Percentiles rank a stretch among this genome's conserved stretches.
phyloP scores from a whole-genome alignment of 2,329 filamentous ascomycete genomes.

The Clonostachys byssicola region DNA sequence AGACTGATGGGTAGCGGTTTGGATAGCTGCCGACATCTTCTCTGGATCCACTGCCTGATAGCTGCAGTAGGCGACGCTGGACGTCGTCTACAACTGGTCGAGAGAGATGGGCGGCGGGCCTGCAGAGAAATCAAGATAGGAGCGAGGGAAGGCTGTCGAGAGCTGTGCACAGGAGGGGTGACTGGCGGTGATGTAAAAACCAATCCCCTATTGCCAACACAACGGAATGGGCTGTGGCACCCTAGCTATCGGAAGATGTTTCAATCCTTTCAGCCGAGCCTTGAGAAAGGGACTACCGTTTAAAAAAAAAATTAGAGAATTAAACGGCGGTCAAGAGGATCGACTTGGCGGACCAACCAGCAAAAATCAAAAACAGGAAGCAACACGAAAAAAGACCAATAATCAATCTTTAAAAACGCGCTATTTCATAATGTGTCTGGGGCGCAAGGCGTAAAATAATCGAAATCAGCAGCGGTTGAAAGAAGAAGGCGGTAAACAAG shows the following conservation, averaged over 20 bases:
- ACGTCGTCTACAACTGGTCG: neutral
- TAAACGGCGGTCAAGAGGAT: neutral
- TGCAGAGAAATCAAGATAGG: no score
- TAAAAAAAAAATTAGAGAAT: neutral
- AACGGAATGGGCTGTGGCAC: no score
- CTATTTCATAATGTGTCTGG: slow-evolving; percentile 36
- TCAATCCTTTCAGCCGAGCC: no score
- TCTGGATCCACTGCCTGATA: slow-evolving; percentile 8
- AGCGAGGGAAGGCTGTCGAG: no score
- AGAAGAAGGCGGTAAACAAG: no score
- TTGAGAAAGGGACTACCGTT: neutral
- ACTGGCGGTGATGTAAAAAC: no score
- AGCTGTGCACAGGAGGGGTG: no score
- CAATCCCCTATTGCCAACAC: no score
- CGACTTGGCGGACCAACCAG: neutral
- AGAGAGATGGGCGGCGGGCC: neutral
- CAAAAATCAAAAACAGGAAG: neutral
- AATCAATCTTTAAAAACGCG: slow-evolving; percentile 10
- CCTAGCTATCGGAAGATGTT: no score
- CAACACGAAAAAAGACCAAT: neutral
- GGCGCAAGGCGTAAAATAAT: no score
- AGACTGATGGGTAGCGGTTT: slow-evolving; percentile 54
- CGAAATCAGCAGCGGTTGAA: no score
- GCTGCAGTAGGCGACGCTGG: neutral
- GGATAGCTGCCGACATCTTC: slow-evolving; percentile 55